Base-by-base conservation (phyloP, 345 rosid species). In the Angophora floribunda region DNA sequence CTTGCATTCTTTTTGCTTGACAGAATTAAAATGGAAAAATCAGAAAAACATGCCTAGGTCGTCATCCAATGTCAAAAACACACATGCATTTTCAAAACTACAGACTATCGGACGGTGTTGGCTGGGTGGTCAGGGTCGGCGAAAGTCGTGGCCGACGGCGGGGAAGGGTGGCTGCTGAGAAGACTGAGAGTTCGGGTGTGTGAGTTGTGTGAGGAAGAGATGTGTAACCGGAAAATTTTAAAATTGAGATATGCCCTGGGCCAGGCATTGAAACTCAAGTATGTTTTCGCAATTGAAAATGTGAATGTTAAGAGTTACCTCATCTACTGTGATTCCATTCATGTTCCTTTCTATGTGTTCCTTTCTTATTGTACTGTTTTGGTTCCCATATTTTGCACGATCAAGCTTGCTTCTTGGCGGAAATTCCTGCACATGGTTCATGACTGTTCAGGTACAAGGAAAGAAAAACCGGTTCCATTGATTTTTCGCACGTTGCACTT, bases 391-490 rank as follows among this genome's bases (percentile, higher is more conserved):
- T 52, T 16, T 89, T 87, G 79, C 89, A 52, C 92, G 93, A 87
- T 95, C 96, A 21, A 97, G 90, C 88, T 92, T 92, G 90, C 99
- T 97, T 51, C 59, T 89, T 1, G 98, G 99, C 30, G 99, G 99
- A 63, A 96, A 96, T 85, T 93, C 95, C 99, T 97, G 92, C 90
- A 91, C 41, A 85, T 8, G 52, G 85, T n/a, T 67, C 22, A 44
- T 32, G 47, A 87, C 9, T 41, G 26, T 36, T 51, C 52, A 50
- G 28, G 8, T 2, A 41, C 30, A 57, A 45, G 36, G 36, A 41
- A 24, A 24, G 17, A 47, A 53, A 87, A 85, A 28, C 17, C 14
- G 32, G 21, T 75, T 51, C 44, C 51, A 0, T 87, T 14, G 5
- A 52, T 16, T 9, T 89, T 45, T 52, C 3, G 78, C 28, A 9